Percentiles rank a stretch among this genome's conserved stretches.
Evolutionary conservation across 2,329 filamentous ascomycete species (phyloP).

Genomic region (Blastomyces parvus): DNA sequence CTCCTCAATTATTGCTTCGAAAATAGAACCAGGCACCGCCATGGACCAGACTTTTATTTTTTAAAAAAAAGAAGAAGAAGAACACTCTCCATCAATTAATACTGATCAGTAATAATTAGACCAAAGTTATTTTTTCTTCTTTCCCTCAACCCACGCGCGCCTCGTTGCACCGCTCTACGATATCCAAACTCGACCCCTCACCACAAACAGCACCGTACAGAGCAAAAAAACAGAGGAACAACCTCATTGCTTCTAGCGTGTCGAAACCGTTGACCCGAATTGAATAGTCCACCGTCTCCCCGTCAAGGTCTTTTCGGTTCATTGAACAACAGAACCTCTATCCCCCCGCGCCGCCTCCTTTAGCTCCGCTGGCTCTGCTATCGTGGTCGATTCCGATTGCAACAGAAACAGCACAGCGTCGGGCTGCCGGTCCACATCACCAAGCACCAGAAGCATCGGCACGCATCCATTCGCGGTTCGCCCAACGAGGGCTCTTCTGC

Average conservation of each 20-base stretch:
- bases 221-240: neutral
- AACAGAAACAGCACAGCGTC: neutral
- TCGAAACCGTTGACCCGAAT: neutral
- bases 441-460: neutral
- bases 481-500: neutral
- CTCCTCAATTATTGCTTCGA: conserved; percentile 9
- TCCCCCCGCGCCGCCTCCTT: neutral
- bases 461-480: neutral
- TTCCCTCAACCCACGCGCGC: neutral
- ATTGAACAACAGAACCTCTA: neutral
- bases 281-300: neutral
- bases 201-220: neutral
- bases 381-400: conserved; percentile 11
- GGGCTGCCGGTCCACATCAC: conserved; percentile 2
- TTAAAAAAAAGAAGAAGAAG: neutral
- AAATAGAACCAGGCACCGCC: conserved; percentile 9
- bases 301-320: neutral
- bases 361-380: neutral
- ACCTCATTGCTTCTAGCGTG: neutral
- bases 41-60: neutral
- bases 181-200: neutral
- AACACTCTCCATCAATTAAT: neutral
- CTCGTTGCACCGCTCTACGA: too few relatives aligned
- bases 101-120: neutral
- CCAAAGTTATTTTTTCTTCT: neutral